Conservation (phyloP, 148 eudicot genomes). For the Nepenthes gracilis region DNA sequence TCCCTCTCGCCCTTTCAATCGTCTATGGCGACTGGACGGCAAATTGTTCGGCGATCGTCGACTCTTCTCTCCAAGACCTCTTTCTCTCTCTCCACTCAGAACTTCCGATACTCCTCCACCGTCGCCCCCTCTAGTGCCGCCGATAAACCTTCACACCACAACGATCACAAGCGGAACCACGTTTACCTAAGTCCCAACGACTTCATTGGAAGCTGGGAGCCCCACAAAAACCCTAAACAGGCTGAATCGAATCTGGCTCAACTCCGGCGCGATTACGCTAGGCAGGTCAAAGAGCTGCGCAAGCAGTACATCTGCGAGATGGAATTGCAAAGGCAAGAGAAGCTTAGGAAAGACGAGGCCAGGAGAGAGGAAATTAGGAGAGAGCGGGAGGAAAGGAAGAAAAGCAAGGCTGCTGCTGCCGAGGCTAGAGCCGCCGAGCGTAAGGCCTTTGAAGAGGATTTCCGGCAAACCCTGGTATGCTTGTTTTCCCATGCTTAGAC, state of each 20-base stretch:
- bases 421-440: constrained; percentile 48
- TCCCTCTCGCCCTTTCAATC: too few relatives aligned
- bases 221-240: constrained; percentile 32
- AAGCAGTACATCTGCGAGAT: constrained; percentile 58
- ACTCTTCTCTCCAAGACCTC: not conserved
- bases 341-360: constrained; percentile 41
- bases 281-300: constrained; percentile 44
- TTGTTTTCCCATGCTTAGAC: not conserved
- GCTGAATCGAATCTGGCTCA: constrained; percentile 37
- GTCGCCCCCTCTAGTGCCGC: constrained; percentile 4
- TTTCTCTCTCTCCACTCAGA: not conserved
- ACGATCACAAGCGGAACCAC: constrained; percentile 31
- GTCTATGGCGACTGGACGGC: not conserved
- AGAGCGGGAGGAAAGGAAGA: constrained; percentile 49
- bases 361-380: constrained; percentile 31
- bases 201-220: constrained; percentile 24
- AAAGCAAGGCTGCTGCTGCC: constrained; percentile 43
- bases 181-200: constrained; percentile 28
- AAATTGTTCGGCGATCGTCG: not conserved
- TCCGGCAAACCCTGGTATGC: constrained; percentile 54
- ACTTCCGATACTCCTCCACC: constrained; percentile 13
- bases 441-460: constrained; percentile 43
- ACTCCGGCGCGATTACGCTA: constrained; percentile 58
- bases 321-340: constrained; percentile 54
- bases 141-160: constrained; percentile 25